Evolutionary conservation across 1,284 basidiomycete species (phyloP).

Genomic region (Tetrapyrgos nigripes): DNA sequence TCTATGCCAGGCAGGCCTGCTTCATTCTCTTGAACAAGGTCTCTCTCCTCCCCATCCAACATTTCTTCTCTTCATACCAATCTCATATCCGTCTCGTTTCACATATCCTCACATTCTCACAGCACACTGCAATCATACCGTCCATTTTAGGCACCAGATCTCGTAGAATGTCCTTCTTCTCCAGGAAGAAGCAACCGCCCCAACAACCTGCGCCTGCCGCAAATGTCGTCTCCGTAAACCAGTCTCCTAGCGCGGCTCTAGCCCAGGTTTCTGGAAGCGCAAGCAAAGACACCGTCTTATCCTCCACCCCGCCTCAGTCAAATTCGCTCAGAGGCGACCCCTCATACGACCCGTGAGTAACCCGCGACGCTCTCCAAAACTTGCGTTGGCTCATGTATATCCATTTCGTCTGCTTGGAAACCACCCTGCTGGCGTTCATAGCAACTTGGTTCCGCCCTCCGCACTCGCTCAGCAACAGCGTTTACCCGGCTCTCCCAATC

Average conservation of each 20-base stretch:
- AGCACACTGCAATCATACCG: slow-evolving; percentile 48
- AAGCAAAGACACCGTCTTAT: slow-evolving; percentile 19
- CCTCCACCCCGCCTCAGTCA: slow-evolving; percentile 34
- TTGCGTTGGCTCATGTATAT: background rate
- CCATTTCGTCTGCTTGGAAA: background rate
- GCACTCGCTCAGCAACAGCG: slow-evolving; percentile 37
- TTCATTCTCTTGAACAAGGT: background rate
- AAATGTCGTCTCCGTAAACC: slow-evolving; percentile 56
- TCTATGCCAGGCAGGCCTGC: slow-evolving; percentile 9
- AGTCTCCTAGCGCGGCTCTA: slow-evolving; percentile 69
- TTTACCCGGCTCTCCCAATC: slow-evolving; percentile 33
- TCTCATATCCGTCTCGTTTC: background rate
- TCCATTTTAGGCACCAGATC: slow-evolving; percentile 59
- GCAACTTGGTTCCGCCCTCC: background rate
- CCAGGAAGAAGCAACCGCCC: slow-evolving; percentile 74
- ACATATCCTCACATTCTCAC: background rate
- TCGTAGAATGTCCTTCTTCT: slow-evolving; percentile 90
- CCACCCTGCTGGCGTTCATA: slow-evolving; percentile 3
- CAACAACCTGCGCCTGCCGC: slow-evolving; percentile 44
- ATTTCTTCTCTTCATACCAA: background rate
- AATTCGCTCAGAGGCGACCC: slow-evolving; percentile 8
- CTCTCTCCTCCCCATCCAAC: background rate
- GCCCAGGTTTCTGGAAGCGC: slow-evolving; percentile 56
- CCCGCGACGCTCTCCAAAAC: background rate
- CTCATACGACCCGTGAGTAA: slow-evolving; percentile 8